phyloP scores from a whole-genome alignment of 2,329 filamentous ascomycete genomes.

The Trichoderma sp. region DNA sequence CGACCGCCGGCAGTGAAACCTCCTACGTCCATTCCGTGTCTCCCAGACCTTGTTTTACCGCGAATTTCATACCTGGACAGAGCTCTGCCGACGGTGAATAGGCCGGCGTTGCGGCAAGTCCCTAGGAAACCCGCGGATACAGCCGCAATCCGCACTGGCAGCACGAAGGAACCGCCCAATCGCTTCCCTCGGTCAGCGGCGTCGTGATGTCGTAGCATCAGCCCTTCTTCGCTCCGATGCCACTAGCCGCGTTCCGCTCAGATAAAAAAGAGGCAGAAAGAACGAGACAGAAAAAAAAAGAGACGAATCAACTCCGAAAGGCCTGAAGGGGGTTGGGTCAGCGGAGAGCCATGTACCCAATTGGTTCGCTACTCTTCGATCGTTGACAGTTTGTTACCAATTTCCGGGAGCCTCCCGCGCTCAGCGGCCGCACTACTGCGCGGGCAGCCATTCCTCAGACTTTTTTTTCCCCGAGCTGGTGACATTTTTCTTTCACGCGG shows the following conservation, averaged over 20 bases:
- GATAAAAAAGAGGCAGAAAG: background rate
- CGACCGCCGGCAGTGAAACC: background rate
- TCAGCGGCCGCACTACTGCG: constrained; percentile 13
- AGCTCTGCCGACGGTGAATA: background rate
- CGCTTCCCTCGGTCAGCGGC: background rate
- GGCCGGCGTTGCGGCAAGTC: background rate
- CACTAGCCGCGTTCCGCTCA: background rate
- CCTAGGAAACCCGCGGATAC: background rate
- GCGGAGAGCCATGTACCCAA: background rate
- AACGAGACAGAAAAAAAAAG: background rate
- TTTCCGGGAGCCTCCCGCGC: constrained; percentile 12
- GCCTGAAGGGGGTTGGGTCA: background rate
- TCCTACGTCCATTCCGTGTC: background rate
- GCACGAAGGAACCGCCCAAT: background rate
- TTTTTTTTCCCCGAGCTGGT: background rate
- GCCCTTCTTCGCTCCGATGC: background rate
- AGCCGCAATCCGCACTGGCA: constrained; percentile 11
- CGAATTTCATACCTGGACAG: background rate
- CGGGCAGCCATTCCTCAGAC: background rate
- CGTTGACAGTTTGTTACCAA: background rate
- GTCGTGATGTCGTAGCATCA: background rate
- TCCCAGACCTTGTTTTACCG: background rate
- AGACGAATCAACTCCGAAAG: background rate
- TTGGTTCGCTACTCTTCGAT: background rate
- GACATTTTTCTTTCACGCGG: background rate